These are phyloP conservation scores for Backusella tuberculispora DNA, from an alignment of 192 early-diverging fungal species.

Conservation along the genomic window DNA sequence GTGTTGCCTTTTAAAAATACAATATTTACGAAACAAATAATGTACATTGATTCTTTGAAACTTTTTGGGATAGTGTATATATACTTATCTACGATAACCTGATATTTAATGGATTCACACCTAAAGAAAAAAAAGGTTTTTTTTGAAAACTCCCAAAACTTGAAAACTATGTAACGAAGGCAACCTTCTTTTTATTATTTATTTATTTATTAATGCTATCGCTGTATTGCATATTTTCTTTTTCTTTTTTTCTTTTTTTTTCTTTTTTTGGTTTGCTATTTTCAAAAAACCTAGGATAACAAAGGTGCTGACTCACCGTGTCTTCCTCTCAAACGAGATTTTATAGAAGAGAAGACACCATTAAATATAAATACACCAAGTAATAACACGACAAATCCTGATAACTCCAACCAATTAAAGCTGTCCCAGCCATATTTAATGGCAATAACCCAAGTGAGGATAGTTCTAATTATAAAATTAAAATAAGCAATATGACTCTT, in stretches of 20 bases:
- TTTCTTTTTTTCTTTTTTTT: background rate
- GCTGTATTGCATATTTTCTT: background rate
- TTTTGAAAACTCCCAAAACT: background rate
- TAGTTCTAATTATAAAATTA: slow-evolving; percentile 27
- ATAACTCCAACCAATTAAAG: slow-evolving; percentile 33
- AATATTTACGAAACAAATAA: background rate
- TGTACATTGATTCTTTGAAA: background rate
- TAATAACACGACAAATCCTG: slow-evolving; percentile 29
- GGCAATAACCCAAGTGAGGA: slow-evolving; percentile 30
- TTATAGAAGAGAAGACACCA: slow-evolving; percentile 28
- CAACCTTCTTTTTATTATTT: background rate
- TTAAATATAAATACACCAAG: slow-evolving; percentile 36
- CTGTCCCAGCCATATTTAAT: slow-evolving; percentile 33
- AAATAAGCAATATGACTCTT: background rate
- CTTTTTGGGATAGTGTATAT: background rate
- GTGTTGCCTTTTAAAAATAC: background rate
- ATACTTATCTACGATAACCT: background rate
- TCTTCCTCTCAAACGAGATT: background rate
- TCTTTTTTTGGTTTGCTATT: background rate
- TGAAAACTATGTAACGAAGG: background rate
- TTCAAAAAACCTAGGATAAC: slow-evolving; percentile 9
- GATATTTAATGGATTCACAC: no score
- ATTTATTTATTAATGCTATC: slow-evolving; percentile 5
- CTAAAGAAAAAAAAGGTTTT: background rate
- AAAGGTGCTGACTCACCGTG: slow-evolving; percentile 10